These are phyloP conservation scores for Venturia carpophila DNA, from an alignment of 2,329 filamentous ascomycete species.

Conservation along the genomic window DNA sequence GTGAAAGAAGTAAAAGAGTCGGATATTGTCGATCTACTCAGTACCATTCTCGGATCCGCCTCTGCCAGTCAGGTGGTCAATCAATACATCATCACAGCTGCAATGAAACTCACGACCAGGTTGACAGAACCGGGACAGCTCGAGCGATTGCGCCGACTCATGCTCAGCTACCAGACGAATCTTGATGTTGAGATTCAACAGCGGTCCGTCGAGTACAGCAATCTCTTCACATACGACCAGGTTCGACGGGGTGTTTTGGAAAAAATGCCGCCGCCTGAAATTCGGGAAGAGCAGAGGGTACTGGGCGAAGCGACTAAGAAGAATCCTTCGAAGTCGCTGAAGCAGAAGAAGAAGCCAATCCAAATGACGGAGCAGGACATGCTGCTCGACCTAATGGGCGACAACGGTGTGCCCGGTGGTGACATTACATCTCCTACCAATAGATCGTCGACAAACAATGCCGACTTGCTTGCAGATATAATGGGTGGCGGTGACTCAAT, in stretches of 20 bases:
- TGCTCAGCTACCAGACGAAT: slow-evolving; percentile 73
- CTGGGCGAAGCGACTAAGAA: slow-evolving; percentile 63
- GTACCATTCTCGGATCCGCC: slow-evolving; percentile 84
- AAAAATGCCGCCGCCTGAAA: slow-evolving; percentile 96
- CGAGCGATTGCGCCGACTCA: slow-evolving; percentile 71
- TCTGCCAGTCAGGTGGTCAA: slow-evolving; percentile 86
- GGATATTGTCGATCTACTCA: slow-evolving; percentile 89
- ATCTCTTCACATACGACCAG: slow-evolving; percentile 84
- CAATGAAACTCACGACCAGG: slow-evolving; percentile 90
- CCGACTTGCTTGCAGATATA: slow-evolving; percentile 86
- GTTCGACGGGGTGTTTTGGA: slow-evolving; percentile 86
- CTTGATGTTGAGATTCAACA: slow-evolving; percentile 95
- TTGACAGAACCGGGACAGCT: slow-evolving; percentile 77
- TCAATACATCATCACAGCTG: slow-evolving; percentile 90
- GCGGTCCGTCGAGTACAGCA: slow-evolving; percentile 87
- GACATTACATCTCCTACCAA: slow-evolving; percentile 46
- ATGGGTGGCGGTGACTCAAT: slow-evolving; percentile 60
- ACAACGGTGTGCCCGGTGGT: slow-evolving; percentile 51
- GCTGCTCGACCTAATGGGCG: slow-evolving; percentile 83
- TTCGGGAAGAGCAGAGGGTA: slow-evolving; percentile 88
- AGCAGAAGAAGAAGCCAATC: slow-evolving; percentile 63
- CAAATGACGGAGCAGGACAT: slow-evolving; percentile 89
- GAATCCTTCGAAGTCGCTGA: slow-evolving; percentile 38
- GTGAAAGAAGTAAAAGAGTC: slow-evolving; percentile 75
- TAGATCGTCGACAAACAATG: slow-evolving; percentile 60